These are phyloP conservation scores for Scenedesmus sp. DNA, from an alignment of 163 green algal genomes.

Conservation along the genomic window DNA sequence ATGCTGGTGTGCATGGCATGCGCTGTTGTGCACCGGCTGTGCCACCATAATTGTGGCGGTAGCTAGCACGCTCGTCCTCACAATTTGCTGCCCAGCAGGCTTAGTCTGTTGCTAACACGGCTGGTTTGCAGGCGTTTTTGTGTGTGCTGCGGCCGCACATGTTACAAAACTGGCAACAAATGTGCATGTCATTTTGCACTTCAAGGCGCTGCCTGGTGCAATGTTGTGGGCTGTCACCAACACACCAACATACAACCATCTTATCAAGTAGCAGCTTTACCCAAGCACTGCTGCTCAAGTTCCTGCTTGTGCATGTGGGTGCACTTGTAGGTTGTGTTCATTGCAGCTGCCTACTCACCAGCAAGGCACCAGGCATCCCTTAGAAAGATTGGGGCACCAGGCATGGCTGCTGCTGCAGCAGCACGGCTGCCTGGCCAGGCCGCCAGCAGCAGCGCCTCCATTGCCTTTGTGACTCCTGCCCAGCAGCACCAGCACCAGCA, in stretches of 20 bases:
- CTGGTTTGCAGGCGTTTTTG: too few relatives aligned
- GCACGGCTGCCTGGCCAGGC: conserved; percentile 1
- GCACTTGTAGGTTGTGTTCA: conserved; percentile 31
- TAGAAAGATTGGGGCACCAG: conserved; percentile 38
- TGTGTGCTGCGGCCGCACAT: too few relatives aligned
- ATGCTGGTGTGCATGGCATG: background rate
- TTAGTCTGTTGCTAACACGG: too few relatives aligned
- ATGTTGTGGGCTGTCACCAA: too few relatives aligned
- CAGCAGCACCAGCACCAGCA: conserved; percentile 34
- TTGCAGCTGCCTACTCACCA: conserved; percentile 44
- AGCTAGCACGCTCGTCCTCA: too few relatives aligned
- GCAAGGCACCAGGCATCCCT: conserved; percentile 32
- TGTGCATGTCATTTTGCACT: too few relatives aligned
- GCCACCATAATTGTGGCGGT: too few relatives aligned
- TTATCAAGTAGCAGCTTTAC: background rate
- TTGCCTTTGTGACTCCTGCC: background rate
- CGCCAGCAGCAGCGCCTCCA: conserved; percentile 32
- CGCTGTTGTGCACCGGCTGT: too few relatives aligned
- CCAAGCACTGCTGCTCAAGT: background rate
- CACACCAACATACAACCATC: too few relatives aligned
- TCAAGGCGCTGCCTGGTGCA: too few relatives aligned
- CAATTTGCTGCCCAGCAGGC: too few relatives aligned
- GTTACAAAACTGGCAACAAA: too few relatives aligned
- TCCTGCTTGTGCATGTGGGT: background rate
- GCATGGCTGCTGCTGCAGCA: background rate